phyloP scores from a whole-genome alignment of 371 early-diverging fungal genomes.

The Edhazardia aedis region DNA sequence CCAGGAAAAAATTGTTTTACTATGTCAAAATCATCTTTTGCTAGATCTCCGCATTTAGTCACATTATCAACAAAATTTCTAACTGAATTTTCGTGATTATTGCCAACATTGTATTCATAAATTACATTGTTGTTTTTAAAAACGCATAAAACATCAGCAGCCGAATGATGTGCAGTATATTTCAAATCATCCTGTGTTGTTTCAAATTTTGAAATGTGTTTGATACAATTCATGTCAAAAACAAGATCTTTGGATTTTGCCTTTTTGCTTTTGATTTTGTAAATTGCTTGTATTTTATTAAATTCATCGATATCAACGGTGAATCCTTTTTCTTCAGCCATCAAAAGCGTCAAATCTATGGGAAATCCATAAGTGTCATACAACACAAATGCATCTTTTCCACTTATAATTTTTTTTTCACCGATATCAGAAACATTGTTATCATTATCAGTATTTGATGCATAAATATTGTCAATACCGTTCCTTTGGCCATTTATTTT shows the following conservation, averaged over 20 bases:
- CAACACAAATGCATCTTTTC: slow-evolving; percentile 77
- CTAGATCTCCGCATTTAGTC: background rate
- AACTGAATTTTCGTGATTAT: no score
- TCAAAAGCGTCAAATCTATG: slow-evolving; percentile 79
- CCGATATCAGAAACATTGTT: no score
- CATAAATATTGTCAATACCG: no score
- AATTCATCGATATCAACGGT: slow-evolving; percentile 64
- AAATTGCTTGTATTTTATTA: slow-evolving; percentile 56
- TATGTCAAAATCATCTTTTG: slow-evolving; percentile 1
- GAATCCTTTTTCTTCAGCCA: slow-evolving; percentile 82
- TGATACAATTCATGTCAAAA: background rate
- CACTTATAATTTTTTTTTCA: slow-evolving; percentile 54
- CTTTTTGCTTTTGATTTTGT: slow-evolving; percentile 51
- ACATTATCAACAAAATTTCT: no score
- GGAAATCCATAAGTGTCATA: slow-evolving; percentile 99
- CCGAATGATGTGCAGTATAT: slow-evolving; percentile 8
- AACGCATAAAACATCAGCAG: background rate
- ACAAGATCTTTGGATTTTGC: slow-evolving; percentile 8
- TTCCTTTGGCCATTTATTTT: no score
- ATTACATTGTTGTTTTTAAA: background rate
- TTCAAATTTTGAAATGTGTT: background rate
- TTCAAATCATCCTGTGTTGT: background rate
- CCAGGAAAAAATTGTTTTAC: slow-evolving; percentile 5
- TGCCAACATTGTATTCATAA: no score
- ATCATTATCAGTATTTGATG: no score